A percentile compares a stretch with the other conserved stretches of the same genome.
phyloP scores from a whole-genome alignment of 208 protist genomes.

The Histomonas meleagridis region DNA sequence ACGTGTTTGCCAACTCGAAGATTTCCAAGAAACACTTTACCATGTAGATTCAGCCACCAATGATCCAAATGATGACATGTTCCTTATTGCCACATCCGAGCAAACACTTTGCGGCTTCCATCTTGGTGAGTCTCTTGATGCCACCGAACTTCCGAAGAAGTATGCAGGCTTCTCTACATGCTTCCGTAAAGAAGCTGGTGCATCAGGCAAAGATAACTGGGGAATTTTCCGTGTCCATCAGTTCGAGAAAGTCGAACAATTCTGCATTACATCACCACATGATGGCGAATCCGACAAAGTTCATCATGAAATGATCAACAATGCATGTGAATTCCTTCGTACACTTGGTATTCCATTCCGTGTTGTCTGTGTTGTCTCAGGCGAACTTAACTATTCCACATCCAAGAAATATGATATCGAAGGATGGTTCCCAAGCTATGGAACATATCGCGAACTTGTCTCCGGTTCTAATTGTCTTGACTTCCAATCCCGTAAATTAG shows the following conservation, averaged over 20 bases:
- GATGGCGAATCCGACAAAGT: slow-evolving; percentile 61
- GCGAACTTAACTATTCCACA: slow-evolving; percentile 91
- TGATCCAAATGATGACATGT: slow-evolving; percentile 72
- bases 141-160: slow-evolving; percentile 55
- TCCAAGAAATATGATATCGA: slow-evolving; percentile 99
- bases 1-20: slow-evolving; percentile 78
- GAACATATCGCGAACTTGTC: slow-evolving; percentile 84
- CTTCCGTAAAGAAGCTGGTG: slow-evolving; percentile 90
- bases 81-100: slow-evolving; percentile 99
- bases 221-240: slow-evolving; percentile 78
- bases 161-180: slow-evolving; percentile 93
- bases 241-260: slow-evolving; percentile 74
- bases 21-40: slow-evolving; percentile 99
- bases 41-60: slow-evolving; percentile 77
- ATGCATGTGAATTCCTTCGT: slow-evolving; percentile 67
- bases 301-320: slow-evolving; percentile 67
- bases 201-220: slow-evolving; percentile 64
- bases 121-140: slow-evolving; percentile 72
- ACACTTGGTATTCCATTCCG: slow-evolving; percentile 64
- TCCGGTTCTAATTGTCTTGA: slow-evolving; percentile 99
- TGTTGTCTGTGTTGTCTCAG: slow-evolving; percentile 71
- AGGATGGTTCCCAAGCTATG: slow-evolving; percentile 91
- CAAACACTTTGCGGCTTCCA: slow-evolving; percentile 93
- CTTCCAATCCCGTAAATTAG: slow-evolving; percentile 65
- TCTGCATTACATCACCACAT: slow-evolving; percentile 64